These are phyloP conservation scores for Endotrypanum monterogeii DNA, from an alignment of 208 protist species.

Conservation along the genomic window DNA sequence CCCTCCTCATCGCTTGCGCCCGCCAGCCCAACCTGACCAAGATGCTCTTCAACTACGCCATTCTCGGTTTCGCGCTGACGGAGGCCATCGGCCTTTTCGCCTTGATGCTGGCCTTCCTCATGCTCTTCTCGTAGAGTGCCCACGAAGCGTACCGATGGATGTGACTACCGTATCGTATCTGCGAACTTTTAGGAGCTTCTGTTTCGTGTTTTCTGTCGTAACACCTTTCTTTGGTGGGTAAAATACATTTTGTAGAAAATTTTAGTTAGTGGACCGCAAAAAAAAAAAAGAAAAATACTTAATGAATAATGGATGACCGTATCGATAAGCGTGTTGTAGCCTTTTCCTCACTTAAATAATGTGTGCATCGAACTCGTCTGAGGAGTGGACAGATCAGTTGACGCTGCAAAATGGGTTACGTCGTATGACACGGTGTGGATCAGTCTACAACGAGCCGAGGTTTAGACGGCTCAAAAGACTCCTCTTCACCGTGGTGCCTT, in stretches of 20 bases:
- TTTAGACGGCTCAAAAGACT: not conserved
- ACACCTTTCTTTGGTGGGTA: not conserved
- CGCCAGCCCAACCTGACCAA: constrained; percentile 92
- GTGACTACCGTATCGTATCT: constrained; percentile 5
- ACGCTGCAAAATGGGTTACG: not conserved
- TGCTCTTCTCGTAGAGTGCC: constrained; percentile 91
- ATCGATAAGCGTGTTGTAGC: not conserved
- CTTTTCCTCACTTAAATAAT: not conserved
- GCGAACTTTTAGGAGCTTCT: constrained; percentile 10
- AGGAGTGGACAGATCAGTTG: not conserved
- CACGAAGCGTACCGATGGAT: constrained; percentile 1
- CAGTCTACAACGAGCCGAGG: not conserved
- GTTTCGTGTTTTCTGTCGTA: constrained; percentile 12
- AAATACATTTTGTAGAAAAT: not conserved
- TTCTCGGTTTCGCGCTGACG: constrained; percentile 92
- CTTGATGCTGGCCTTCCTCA: constrained; percentile 93
- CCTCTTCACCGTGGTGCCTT: not conserved
- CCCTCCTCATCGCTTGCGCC: constrained; percentile 83
- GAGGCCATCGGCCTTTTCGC: constrained; percentile 93
- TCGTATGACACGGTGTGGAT: not conserved
- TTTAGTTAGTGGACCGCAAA: constrained; percentile 4
- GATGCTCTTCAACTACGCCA: constrained; percentile 94
- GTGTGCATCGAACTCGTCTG: not conserved
- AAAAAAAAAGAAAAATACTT: constrained; percentile 1
- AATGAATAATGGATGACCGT: not conserved